These are phyloP conservation scores for Cladorrhinum sp. DNA, from an alignment of 2,329 filamentous ascomycete species.

Conservation along the genomic window DNA sequence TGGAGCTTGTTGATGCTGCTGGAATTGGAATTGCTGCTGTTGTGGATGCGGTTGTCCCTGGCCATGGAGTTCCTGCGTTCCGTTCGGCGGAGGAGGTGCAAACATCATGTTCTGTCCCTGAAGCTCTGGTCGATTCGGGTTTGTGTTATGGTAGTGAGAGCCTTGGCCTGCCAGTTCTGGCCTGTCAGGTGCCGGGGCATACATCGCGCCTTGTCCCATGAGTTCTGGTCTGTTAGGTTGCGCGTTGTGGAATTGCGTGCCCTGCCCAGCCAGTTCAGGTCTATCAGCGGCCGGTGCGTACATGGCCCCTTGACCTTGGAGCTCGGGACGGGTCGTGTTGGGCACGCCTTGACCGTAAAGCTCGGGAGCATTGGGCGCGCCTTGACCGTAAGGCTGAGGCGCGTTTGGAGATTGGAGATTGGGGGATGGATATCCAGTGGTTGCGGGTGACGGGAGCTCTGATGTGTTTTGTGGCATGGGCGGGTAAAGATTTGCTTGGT, in stretches of 20 bases:
- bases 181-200: neutral
- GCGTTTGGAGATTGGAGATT: conserved; percentile 18
- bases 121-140: conserved; percentile 20
- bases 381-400: conserved; percentile 22
- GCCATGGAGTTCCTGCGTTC: conserved; percentile 22
- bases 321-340: conserved; percentile 21
- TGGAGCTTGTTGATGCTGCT: conserved; percentile 6
- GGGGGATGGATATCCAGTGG: conserved; percentile 3
- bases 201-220: conserved; percentile 13
- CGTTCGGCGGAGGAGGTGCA: conserved; percentile 3
- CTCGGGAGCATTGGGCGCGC: conserved; percentile 21
- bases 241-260: conserved; percentile 1
- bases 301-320: conserved; percentile 21
- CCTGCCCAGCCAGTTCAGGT: conserved; percentile 25
- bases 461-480: conserved; percentile 15
- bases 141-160: conserved; percentile 15
- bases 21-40: conserved; percentile 10
- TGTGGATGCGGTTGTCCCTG: conserved; percentile 18
- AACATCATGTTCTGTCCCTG: conserved; percentile 16
- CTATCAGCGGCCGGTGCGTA: conserved; percentile 2
- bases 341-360: conserved; percentile 27
- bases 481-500: conserved; percentile 13
- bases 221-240: conserved; percentile 20
- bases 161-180: conserved; percentile 25
- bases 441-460: conserved; percentile 10